Evolutionary conservation across 2,329 filamentous ascomycete species (phyloP), one percentile per base, ranked within the genome.

Genomic region (Sarocladium strictum): DNA sequence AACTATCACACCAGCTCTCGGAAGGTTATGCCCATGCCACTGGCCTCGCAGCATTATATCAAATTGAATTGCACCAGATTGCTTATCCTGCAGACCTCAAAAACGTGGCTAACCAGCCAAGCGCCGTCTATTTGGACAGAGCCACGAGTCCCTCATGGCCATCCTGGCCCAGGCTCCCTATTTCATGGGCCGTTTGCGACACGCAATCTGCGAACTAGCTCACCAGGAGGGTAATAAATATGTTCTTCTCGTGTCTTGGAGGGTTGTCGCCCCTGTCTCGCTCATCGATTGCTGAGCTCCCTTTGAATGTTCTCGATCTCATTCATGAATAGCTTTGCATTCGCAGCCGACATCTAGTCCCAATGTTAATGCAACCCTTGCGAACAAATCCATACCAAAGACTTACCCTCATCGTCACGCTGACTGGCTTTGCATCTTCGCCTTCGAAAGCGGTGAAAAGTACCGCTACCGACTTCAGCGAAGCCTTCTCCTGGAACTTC

Each of bases 401-500:
- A 68, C 74, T 59, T 70, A 84, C 83, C 75, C 81, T 84, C 59
- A 85, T 75, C 57, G 84, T 80, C 56, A 86, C 76, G 62, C 75
- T 82, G 53, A 82, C 74, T 12, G 81, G 78, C 61, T 76, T 79
- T 1, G 73, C 73, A 37, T 79, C 74, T 2, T 71, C 70, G 21
- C 76, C 81, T 61, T 85, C 81, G 57, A 85, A 80, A 10, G 83
- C 83, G 1, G 80, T 85, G 61, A 86, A 86, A 35, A 85, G 64
- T 21, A 96, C 81, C 53, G 82, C 79, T 49, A 90, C 78, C 43
- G 83, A 80, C 68, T 90, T 90, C 58, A 87, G 80, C 40, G 81
- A 83, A 27, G 89, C 85, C 62, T 87, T 87, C 53, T 91, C 83
- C 57, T 90, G 86, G 64, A 95, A 90, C 43, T 84, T 83, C 80